phyloP scores from a whole-genome alignment of 2,329 filamentous ascomycete species.

The Talaromyces sp. region DNA sequence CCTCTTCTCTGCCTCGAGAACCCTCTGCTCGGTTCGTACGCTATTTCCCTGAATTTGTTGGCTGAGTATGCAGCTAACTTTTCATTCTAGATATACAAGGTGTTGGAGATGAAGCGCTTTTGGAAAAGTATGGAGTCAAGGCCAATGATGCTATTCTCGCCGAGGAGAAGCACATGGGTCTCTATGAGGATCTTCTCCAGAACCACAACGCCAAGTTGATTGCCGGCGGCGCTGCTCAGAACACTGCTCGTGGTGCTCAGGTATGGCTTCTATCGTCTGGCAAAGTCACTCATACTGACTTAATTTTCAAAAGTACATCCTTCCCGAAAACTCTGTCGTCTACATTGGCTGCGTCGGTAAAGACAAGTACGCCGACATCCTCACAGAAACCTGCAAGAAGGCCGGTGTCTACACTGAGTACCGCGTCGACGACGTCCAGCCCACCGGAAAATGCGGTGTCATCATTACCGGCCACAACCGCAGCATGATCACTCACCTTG shows the following conservation, averaged over 20 bases:
- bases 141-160: constrained; percentile 96
- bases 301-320: constrained; percentile 65
- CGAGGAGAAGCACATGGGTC: constrained; percentile 79
- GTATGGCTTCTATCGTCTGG: constrained; percentile 35
- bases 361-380: constrained; percentile 90
- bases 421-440: constrained; percentile 76
- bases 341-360: constrained; percentile 92
- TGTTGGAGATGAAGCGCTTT: constrained; percentile 71
- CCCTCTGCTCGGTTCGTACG: constrained; percentile 76
- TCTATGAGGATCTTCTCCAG: constrained; percentile 91
- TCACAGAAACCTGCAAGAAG: constrained; percentile 79
- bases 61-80: constrained; percentile 10
- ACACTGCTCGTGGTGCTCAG: constrained; percentile 91
- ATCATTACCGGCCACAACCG: constrained; percentile 97
- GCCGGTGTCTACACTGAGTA: constrained; percentile 93
- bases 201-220: constrained; percentile 93
- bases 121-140: constrained; percentile 91
- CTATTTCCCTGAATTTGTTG: neutral
- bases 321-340: constrained; percentile 81
- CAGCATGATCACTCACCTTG: constrained; percentile 90
- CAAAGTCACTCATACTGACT: neutral
- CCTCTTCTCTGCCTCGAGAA: constrained; percentile 94
- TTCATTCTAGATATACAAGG: constrained; percentile 78
- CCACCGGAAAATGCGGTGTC: constrained; percentile 91
- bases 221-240: constrained; percentile 93